Base-by-base conservation (phyloP, 768 basidiomycete species). In the Sporobolomyces phaffii region DNA sequence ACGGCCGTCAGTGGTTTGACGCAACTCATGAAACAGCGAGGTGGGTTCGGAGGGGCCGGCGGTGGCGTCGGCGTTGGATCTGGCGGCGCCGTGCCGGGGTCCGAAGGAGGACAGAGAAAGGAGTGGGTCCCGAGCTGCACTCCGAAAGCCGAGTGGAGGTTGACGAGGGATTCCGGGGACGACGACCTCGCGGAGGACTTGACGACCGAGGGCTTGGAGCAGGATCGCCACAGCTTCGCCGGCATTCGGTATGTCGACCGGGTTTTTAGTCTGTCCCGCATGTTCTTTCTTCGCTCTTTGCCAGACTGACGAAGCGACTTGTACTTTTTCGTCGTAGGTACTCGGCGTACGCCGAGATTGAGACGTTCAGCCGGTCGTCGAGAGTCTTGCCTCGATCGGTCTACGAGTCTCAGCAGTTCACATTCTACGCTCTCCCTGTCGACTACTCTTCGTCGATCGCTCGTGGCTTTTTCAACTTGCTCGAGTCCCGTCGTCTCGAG, bases 351-450 rank as follows among this genome's bases (percentile, higher is more conserved):
- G 90, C 89, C 0, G 92, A 96, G 75, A 82, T 94, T 6, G 87
- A 87, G 53, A 90, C 89, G 0, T 84, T 77, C 74, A 85, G 87
- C 1, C 80, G 78, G 6, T 84, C 85, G 1, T 79, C 81, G 0
- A 80, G 77, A 2, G 80, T 89, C 40, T 81, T 89, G 0, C 88
- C 90, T 3, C 82, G 85, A 0, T 81, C 88, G 1, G 81, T 96
- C 34, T 94, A 94, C 77, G 84, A 90, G 22, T 84, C 86, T 0
- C 88, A 90, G 70, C 90, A 93, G 66, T 90, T 94, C 75, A 81
- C 85, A 15, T 94, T 94, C 80, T 82, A 84, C 72, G 82, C 84
- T 2, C 81, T 91, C 1, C 84, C 84, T 17, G 84, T 87, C 68
- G 86, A 91, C 72, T 89, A 90, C 74, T 11, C 28, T 11, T 5